Evolutionary conservation across 192 early-diverging fungal species (phyloP), one percentile per base, ranked within the genome.

Genomic region (Linnemannia exigua): DNA sequence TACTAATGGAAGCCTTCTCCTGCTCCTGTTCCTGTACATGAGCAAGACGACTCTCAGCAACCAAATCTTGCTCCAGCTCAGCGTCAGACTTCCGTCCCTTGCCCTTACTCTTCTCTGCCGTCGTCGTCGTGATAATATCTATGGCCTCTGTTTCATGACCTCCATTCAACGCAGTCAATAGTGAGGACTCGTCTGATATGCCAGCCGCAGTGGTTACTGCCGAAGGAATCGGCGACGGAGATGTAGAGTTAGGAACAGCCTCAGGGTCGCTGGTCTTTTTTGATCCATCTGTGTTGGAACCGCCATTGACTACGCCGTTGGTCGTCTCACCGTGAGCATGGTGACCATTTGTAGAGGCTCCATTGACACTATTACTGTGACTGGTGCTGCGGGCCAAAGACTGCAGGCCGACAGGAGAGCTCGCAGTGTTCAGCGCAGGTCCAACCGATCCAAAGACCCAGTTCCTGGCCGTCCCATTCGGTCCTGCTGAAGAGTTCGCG

Each of bases 61-160:
- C 8, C 28, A 50, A 16, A 19, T 58, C 68, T 36, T 54, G 47
- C 17, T 48, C 50, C 25, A 76, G 51, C 2, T 80, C 84, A 7
- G 52, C 67, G 0, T 86, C 84, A 5, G 47, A 52, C 35, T 80
- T 86, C 61, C 76, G 76, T 35, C 74, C 78, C 38, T 86, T 86
- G 54, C 84, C 84, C 51, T 86, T 86, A 38, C 58, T 79, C 72
- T 37, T 72, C 17, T 28, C 58, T 28, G 54, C 33, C 37, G 17
- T 44, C 4, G 16, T 70, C 66, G 20, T 44, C 51, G 3, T 73
- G 51, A 48, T 16, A 1, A 4, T 20, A n/a, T 25, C 46, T 44
- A 9, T 9, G 36, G 37, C 37, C 35, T 54, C 46, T 1, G 14
- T 4, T 0, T 33, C 44, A 37, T 33, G 46, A 14, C 31, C 51